These are phyloP conservation scores for Tuber aestivum DNA, from an alignment of 495 filamentous ascomycete species.

Conservation along the genomic window DNA sequence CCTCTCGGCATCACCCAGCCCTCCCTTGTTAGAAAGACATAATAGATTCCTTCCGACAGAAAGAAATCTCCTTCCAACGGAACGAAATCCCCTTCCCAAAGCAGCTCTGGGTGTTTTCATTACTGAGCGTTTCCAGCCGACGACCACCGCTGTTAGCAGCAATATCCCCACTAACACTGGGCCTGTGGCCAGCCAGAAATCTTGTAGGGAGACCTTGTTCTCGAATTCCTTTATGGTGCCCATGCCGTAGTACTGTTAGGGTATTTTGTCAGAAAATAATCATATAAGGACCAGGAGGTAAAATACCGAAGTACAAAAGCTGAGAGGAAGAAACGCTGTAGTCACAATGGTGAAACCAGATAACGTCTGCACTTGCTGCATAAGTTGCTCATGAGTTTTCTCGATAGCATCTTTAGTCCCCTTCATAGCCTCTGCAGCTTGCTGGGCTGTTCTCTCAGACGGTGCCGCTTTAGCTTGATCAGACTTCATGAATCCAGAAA, in stretches of 20 bases:
- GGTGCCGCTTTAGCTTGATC: neutral
- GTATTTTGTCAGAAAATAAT: neutral
- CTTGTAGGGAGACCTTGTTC: neutral
- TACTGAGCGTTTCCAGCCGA: neutral
- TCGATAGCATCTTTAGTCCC: neutral
- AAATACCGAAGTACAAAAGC: neutral
- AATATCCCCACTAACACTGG: neutral
- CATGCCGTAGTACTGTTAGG: neutral
- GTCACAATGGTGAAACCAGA: neutral
- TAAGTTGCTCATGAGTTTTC: neutral
- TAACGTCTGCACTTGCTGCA: neutral
- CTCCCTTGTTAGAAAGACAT: no score
- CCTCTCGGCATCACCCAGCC: no score
- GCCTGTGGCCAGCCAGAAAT: neutral
- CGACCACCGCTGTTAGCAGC: neutral
- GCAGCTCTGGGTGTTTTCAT: accelerated
- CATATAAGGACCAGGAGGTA: neutral
- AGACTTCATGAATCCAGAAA: neutral
- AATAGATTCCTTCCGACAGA: no score
- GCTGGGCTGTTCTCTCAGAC: neutral
- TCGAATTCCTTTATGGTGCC: neutral
- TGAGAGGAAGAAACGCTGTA: neutral
- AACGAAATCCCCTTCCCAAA: no score
- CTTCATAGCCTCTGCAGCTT: neutral
- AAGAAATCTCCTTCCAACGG: no score